Evolutionary conservation across 176 grass and related monocot species (phyloP), one percentile per base, ranked within the genome.

Genomic region (Paspalum notatum): DNA sequence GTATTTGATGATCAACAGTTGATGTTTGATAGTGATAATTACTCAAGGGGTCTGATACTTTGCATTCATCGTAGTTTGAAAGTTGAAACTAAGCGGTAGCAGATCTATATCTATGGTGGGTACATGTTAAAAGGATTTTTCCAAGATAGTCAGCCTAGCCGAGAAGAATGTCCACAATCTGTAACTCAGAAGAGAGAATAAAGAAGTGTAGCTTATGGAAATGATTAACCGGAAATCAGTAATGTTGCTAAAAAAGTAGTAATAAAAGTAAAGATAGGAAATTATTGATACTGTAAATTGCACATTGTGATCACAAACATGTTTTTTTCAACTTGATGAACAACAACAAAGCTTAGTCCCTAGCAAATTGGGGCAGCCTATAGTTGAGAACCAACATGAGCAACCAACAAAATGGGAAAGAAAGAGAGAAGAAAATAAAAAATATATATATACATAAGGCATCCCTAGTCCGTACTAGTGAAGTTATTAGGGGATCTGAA

Each of bases 81-180:
- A 66, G 32, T 32, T 32, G 32, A 32, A 32, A 32, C 42, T 24
- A 21, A 2, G 47, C 59, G 18, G 20, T 68, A 82, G 20, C 15
- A 72, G 69, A 13, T 53, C 32, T 82, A 64, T 48, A 16, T 42
- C 32, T 74, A 64, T 48, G 21, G 20, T 69, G n/a, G 26, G 20
- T 50, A 40, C 14, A 49, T 53, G 12, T 10, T 42, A 52, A 59
- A 85, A 27, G 20, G 43, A 43, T 21, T 57, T 21, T 57, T 66
- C 5, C 7, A 26, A 52, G 62, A 48, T 57, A 25, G 6, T 77
- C 64, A 64, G 12, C 48, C n/a, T 59, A 66, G 71, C 73, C n/a
- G 59, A 72, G 9, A 79, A 58, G 4, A 21, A 32, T 5, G 4
- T 24, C 40, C 4, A 10, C 27, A 37, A n/a, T 25, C 18, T 17